Conservation (phyloP, 768 basidiomycete genomes). For the Lactifluus piperatus region DNA sequence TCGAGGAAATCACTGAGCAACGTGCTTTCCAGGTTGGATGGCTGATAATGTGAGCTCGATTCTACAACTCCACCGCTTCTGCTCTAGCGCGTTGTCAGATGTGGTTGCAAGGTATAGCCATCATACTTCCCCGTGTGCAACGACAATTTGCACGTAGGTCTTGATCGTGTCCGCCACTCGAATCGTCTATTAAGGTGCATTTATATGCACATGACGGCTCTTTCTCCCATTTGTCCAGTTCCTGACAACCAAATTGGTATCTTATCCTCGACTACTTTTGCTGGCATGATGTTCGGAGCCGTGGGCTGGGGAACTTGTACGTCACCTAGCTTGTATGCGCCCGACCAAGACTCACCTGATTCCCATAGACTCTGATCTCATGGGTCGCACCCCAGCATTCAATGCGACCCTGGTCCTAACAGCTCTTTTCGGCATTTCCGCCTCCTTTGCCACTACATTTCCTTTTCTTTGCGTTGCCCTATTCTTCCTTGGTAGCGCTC, state of each 20-base stretch:
- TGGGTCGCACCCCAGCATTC: slow-evolving; percentile 86
- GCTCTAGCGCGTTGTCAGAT: slow-evolving; percentile 41
- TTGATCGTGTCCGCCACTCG: neutral
- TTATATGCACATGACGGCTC: neutral
- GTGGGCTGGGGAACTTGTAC: slow-evolving; percentile 86
- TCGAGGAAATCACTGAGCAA: neutral
- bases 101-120: slow-evolving; percentile 89
- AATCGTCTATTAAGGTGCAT: slow-evolving; percentile 16
- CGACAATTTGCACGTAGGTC: slow-evolving; percentile 68
- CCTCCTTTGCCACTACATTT: slow-evolving; percentile 69
- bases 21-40: slow-evolving; percentile 60
- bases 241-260: slow-evolving; percentile 70
- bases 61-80: neutral
- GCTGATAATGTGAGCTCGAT: slow-evolving; percentile 69
- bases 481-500: slow-evolving; percentile 86
- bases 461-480: slow-evolving; percentile 59
- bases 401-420: slow-evolving; percentile 90
- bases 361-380: slow-evolving; percentile 63
- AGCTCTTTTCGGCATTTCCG: slow-evolving; percentile 74
- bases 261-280: slow-evolving; percentile 83
- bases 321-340: slow-evolving; percentile 21
- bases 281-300: slow-evolving; percentile 96
- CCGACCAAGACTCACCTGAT: neutral
- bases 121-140: slow-evolving; percentile 94
- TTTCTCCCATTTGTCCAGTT: slow-evolving; percentile 33